A percentile compares a stretch with the other conserved stretches of the same genome.
Evolutionary conservation across 129 eudicot species (phyloP).

Genomic region (Glebionis coronaria): DNA sequence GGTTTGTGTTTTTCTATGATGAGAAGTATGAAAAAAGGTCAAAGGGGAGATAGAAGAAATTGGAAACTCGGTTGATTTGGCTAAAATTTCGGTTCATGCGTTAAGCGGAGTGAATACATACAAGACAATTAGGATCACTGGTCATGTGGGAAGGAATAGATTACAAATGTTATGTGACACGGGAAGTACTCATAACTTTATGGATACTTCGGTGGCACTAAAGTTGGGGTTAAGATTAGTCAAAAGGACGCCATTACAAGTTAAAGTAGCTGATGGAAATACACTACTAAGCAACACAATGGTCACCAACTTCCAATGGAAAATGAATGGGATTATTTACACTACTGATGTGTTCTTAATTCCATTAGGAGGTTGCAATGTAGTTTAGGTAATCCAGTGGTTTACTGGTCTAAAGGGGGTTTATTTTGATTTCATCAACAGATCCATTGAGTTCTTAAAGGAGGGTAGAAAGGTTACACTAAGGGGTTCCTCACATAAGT

Average conservation of each 20-base stretch:
- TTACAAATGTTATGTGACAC: conserved; percentile 1
- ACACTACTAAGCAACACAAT: neutral
- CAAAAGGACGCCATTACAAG: neutral
- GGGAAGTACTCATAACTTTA: conserved; percentile 22
- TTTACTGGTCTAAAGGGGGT: neutral
- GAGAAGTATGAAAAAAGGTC: conserved; percentile 5
- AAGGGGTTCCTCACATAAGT: neutral
- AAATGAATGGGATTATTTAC: neutral
- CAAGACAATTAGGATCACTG: conserved; percentile 10
- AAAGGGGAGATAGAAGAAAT: too few species aligned
- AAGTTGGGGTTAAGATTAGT: neutral
- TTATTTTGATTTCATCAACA: neutral
- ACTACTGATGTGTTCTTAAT: neutral
- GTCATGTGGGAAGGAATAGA: neutral
- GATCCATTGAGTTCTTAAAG: neutral
- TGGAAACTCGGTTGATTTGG: too few species aligned
- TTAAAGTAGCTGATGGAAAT: conserved; percentile 1
- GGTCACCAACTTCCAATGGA: conserved; percentile 2
- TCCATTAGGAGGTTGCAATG: conserved; percentile 17
- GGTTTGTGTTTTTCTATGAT: conserved; percentile 22
- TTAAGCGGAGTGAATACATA: neutral
- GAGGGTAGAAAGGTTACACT: neutral
- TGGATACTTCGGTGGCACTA: neutral
- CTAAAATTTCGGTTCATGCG: neutral
- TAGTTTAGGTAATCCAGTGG: conserved; percentile 20